Base-by-base conservation (phyloP, 768 basidiomycete species). In the Mycena crocata region DNA sequence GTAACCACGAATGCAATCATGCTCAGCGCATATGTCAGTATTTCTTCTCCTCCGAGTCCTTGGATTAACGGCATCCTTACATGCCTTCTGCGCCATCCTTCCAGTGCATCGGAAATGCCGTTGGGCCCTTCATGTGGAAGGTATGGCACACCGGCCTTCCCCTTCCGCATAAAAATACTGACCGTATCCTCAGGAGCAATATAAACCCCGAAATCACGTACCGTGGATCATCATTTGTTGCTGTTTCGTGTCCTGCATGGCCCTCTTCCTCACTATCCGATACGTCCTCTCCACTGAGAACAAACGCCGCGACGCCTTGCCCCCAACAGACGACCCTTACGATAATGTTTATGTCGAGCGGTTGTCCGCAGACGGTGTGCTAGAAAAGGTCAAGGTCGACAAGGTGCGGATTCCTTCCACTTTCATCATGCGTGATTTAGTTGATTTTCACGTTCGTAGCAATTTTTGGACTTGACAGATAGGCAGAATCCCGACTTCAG, bases 1-100 rank as follows among this genome's bases (percentile, higher is more conserved):
- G 83, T 93, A 0, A 90, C 92, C 24, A 77, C 80, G 7, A 93
- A 93, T 71, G 90, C 93, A 0, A 87, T 94, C 67, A 85, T 93
- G 84, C 82, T 94, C 14, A 85, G 85, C 45, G 89, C 90, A 1
- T 94, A 93, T 72, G 55, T 54, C 8, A 12, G 40, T 42, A 13
- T 42, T 42, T 21, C 19, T 10, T 21, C 14, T 12, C 19, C n/a
- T 31, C 17, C n/a, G n/a, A n/a, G n/a, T n/a, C n/a, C n/a, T n/a
- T n/a, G n/a, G n/a, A n/a, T n/a, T n/a, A n/a, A n/a, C n/a, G n/a
- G n/a, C n/a, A n/a, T n/a, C 30, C 48, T 15, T 31, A 14, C 19
- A 30, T 15, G 28, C 13, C 13, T 49, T 17, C 12, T 13, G 28
- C 31, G n/a, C 30, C 6, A 50, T 61, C 15, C 35, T 10, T 15